Conservation (phyloP, 495 filamentous ascomycete species). For the Xanthoparmelia taractica region DNA sequence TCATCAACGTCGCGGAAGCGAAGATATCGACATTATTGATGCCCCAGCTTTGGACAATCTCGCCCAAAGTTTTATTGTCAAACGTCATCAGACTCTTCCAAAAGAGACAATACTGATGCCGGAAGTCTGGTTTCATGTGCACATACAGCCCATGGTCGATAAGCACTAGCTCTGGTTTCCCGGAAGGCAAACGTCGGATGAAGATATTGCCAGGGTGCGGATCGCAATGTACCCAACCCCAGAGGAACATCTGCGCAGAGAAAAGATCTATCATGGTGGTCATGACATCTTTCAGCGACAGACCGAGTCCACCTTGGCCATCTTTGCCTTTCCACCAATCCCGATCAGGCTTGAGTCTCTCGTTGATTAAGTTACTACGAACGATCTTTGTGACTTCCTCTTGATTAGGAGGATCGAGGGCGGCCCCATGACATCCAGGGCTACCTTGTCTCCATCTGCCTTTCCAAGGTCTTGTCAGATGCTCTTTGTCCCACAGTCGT, state of each 20-base stretch:
- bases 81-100: constrained; percentile 93
- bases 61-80: constrained; percentile 70
- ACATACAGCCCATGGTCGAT: constrained; percentile 98
- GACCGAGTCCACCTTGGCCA: constrained; percentile 68
- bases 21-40: constrained; percentile 85
- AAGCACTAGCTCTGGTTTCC: constrained; percentile 79
- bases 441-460: constrained; percentile 68
- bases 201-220: constrained; percentile 97
- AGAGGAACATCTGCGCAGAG: constrained; percentile 93
- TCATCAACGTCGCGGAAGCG: constrained; percentile 79
- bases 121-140: constrained; percentile 73
- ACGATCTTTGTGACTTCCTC: constrained; percentile 35
- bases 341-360: constrained; percentile 68
- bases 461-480: constrained; percentile 64
- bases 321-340: constrained; percentile 66
- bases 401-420: constrained; percentile 46
- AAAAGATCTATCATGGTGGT: constrained; percentile 93
- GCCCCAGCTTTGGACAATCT: constrained; percentile 71
- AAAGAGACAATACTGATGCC: constrained; percentile 82
- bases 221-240: constrained; percentile 89
- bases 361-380: constrained; percentile 38
- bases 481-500: constrained; percentile 78
- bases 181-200: constrained; percentile 72
- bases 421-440: constrained; percentile 64
- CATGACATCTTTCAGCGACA: constrained; percentile 81